Conservation (phyloP, 495 filamentous ascomycete species). For the Chaetomidium leptoderma region DNA sequence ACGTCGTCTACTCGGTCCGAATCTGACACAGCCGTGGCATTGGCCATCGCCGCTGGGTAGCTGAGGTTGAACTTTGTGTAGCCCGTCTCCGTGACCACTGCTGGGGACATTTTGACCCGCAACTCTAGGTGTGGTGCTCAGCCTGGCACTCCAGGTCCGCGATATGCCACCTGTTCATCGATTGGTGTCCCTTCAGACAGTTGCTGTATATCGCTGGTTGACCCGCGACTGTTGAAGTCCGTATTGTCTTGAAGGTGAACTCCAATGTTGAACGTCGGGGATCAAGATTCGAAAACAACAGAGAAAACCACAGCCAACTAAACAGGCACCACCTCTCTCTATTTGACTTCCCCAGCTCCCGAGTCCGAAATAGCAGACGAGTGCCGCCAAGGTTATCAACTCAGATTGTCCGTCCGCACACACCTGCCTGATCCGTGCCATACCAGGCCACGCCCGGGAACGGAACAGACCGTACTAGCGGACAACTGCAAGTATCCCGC, state of each 20-base stretch:
- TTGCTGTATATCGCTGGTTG: too few relatives aligned
- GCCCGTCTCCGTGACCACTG: constrained; percentile 18
- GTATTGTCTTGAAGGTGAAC: too few relatives aligned
- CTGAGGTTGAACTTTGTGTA: constrained; percentile 31
- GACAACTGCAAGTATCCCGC: neutral
- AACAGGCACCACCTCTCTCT: neutral
- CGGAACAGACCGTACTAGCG: neutral
- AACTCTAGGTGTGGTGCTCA: neutral
- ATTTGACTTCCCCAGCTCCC: neutral
- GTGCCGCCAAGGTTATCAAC: neutral
- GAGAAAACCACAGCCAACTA: neutral
- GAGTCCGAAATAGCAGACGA: neutral
- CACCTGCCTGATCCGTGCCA: neutral
- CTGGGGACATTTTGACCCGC: neutral
- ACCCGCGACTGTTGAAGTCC: too few relatives aligned
- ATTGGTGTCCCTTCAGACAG: too few relatives aligned
- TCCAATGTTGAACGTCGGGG: too few relatives aligned
- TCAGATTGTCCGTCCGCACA: neutral
- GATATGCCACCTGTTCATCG: neutral
- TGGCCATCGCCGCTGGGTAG: constrained; percentile 1
- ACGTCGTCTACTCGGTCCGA: neutral
- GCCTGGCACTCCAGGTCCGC: neutral
- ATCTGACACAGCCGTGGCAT: neutral
- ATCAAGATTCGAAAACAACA: neutral
- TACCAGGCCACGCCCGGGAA: neutral